Evolutionary conservation across 2,329 filamentous ascomycete species (phyloP), one percentile per base, ranked within the genome.

Genomic region (Botryosphaeria dothidea): DNA sequence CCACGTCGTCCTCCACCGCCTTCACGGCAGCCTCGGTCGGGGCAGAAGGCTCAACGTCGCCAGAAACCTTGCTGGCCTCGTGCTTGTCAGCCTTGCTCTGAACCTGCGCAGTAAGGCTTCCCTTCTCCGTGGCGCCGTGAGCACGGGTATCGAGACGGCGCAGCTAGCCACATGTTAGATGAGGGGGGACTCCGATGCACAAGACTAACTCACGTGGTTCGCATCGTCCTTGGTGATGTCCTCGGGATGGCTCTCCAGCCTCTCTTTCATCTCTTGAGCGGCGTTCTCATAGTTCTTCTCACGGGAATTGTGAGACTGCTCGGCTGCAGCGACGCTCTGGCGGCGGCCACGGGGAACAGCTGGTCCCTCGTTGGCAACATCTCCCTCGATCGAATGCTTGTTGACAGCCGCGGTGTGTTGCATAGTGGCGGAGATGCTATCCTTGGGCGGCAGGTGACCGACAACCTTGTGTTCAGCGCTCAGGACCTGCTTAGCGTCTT

Each of bases 191-290:
- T 49, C 34, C 17, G 6, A 36, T 36, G 23, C 11, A 3, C 23
- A n/a, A 8, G 41, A n/a, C 9, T 15, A 21, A 34, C 57, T 48
- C 21, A 61, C 62, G 17, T 72, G 54, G 45, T 73, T 69, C 15
- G 58, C 41, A 36, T 78, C 77, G 5, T 74, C 71, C 64, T 74
- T 71, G 7, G 72, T 75, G 51, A 76, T 67, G n/a, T 69, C 65
- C 52, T 72, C 71, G 1, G 73, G 73, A 43, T 73, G 71, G n/a
- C 70, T 68, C 11, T 73, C 72, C 51, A 78, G 69, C 70, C 77
- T 79, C 25, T 72, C 52, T 23, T 67, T 71, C 34, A 77, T 69
- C 31, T 38, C 25, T n/a, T 41, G 17, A 8, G 71, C 64, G 23
- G 68, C 69, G 23, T 74, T 71, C 61, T 74, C 68, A 52, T 73